Conservation (phyloP, 306 rosid species). For the Hylodesmum podocarpum region DNA sequence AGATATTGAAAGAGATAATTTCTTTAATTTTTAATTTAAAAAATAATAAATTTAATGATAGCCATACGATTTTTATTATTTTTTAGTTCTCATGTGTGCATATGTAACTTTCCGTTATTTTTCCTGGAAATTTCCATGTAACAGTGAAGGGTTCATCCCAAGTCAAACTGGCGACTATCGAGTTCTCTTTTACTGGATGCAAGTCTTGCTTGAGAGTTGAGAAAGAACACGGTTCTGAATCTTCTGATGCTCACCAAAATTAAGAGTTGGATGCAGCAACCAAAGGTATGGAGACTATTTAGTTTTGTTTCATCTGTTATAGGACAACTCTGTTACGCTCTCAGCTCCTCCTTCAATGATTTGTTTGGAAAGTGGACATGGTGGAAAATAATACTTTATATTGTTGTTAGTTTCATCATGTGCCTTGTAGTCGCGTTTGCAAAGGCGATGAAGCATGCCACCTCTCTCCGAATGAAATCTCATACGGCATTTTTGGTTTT, state of each 20-base stretch:
- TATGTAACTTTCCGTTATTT: too few species aligned
- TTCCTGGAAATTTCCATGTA: not conserved
- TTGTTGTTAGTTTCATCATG: not conserved
- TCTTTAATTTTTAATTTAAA: too few species aligned
- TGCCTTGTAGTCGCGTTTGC: not conserved
- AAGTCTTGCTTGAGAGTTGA: not conserved
- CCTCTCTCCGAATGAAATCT: not conserved
- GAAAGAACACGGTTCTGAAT: not conserved
- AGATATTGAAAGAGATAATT: too few species aligned
- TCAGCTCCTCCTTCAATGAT: constrained; percentile 15
- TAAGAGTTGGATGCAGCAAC: not conserved
- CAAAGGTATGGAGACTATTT: not conserved
- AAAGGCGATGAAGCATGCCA: not conserved
- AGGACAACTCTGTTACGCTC: not conserved
- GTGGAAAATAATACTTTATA: not conserved
- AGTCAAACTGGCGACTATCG: too few species aligned
- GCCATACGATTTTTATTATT: too few species aligned
- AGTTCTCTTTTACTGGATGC: not conserved
- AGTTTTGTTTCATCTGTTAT: not conserved
- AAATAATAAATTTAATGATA: too few species aligned
- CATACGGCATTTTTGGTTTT: not conserved
- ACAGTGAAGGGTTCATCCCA: not conserved
- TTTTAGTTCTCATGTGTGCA: too few species aligned
- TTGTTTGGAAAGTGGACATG: constrained; percentile 25
- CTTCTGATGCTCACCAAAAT: not conserved